Evolutionary conservation across 1,284 basidiomycete genomes (phyloP), one percentile per base, ranked within the genome.

Genomic region (Golubevia pallescens): DNA sequence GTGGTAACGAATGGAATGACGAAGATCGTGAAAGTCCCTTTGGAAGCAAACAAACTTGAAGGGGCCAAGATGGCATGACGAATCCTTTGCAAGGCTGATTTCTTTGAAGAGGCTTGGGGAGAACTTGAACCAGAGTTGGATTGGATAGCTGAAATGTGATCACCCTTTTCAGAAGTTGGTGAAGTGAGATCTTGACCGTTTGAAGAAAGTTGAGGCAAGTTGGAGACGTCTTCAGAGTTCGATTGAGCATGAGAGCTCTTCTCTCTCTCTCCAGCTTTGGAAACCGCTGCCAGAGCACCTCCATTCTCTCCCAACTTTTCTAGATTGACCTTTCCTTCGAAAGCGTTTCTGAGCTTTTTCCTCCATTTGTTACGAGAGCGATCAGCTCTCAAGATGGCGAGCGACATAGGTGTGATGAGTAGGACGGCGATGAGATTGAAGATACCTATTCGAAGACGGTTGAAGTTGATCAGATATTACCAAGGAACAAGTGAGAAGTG

Each of bases 401-500:
- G 69, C 16, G 78, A 73, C 81, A 84, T 84, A 63, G 81, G 80
- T 1, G 78, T 80, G 62, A 84, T 82, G 38, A 84, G 75, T 4
- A 75, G 10, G 6, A 81, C 78, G 28, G 81, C 81, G 54, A 84
- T 63, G 19, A 84, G 73, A 67, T 76, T 78, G 63, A 84, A 80
- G 63, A 81, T 80, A 21, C 80, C 55, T 13, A 28, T 28, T 28
- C 28, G 28, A 28, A 28, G 28, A 28, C 28, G 28, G 28, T 28
- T 28, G 28, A 28, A 6, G 28, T 28, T 28, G 28, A 28, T 28
- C 28, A 28, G 28, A 28, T 2, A 28, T 28, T 28, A 28, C 6
- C 28, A 6, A 28, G 28, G 6, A 28, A n/a, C n/a, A n/a, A n/a
- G n/a, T n/a, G n/a, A n/a, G n/a, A n/a, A n/a, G n/a, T n/a, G n/a